Evolutionary conservation across 345 rosid genomes (phyloP).

Genomic region (Noccaea bulbosa): DNA sequence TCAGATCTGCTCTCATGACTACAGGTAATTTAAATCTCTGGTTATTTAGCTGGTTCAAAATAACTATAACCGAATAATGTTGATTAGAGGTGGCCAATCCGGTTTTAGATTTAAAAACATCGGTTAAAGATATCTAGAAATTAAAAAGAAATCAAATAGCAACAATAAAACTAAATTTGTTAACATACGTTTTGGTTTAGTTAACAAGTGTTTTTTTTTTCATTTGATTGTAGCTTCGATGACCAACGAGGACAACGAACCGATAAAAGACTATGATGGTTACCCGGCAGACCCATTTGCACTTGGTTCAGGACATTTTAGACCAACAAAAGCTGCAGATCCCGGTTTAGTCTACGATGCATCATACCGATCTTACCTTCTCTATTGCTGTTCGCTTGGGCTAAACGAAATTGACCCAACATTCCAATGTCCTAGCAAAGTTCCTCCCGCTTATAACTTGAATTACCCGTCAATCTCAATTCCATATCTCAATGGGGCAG

Average conservation of each 20-base stretch:
- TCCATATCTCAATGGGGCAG: slow-evolving; percentile 44
- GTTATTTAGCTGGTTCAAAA: neutral
- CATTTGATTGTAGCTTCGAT: slow-evolving; percentile 48
- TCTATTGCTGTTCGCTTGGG: slow-evolving; percentile 54
- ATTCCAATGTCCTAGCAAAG: slow-evolving; percentile 48
- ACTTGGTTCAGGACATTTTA: slow-evolving; percentile 64
- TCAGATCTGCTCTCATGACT: slow-evolving; percentile 65
- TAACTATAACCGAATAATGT: neutral
- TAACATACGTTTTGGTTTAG: neutral
- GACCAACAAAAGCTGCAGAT: slow-evolving; percentile 55
- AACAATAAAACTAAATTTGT: neutral
- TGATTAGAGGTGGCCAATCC: neutral
- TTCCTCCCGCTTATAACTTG: slow-evolving; percentile 45
- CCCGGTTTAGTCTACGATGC: slow-evolving; percentile 79
- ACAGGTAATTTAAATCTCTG: slow-evolving; percentile 22
- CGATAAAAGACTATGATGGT: slow-evolving; percentile 48
- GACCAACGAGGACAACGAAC: slow-evolving; percentile 47
- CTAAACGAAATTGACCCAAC: slow-evolving; percentile 11
- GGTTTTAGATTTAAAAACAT: neutral
- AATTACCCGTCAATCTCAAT: slow-evolving; percentile 67
- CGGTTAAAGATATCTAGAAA: neutral
- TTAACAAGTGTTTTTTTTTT: neutral
- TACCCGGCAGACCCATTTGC: slow-evolving; percentile 53
- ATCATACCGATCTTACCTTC: slow-evolving; percentile 53
- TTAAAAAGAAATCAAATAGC: neutral